Evolutionary conservation across 768 basidiomycete species (phyloP).

Genomic region (Erythrobasidium yunnanense): DNA sequence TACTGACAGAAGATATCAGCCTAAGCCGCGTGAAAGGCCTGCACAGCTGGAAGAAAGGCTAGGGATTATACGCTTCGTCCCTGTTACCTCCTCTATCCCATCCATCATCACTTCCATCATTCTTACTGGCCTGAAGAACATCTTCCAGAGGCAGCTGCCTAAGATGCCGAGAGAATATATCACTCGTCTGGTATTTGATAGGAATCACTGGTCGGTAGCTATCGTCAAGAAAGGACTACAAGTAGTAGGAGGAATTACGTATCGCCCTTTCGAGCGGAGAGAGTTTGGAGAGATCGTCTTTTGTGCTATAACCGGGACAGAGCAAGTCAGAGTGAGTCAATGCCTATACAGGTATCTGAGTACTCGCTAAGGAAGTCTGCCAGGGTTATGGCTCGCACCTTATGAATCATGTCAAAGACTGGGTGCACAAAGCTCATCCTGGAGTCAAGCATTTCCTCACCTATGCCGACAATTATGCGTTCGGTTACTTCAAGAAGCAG

Average conservation of each 20-base stretch:
- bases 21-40: slow-evolving; percentile 52
- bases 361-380: background rate
- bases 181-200: slow-evolving; percentile 82
- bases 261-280: slow-evolving; percentile 85
- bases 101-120: slow-evolving; percentile 65
- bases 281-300: slow-evolving; percentile 97
- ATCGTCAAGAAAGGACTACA: slow-evolving; percentile 91
- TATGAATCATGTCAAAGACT: slow-evolving; percentile 45
- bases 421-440: slow-evolving; percentile 60
- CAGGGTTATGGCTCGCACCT: slow-evolving; percentile 76
- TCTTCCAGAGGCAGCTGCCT: slow-evolving; percentile 92
- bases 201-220: slow-evolving; percentile 80
- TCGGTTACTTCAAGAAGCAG: slow-evolving; percentile 98
- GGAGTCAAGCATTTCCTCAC: slow-evolving; percentile 56
- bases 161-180: slow-evolving; percentile 99
- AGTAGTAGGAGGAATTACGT: slow-evolving; percentile 95
- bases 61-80: slow-evolving; percentile 68
- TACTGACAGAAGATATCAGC: background rate
- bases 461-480: slow-evolving; percentile 97
- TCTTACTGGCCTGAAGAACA: slow-evolving; percentile 85
- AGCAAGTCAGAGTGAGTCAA: slow-evolving; percentile 78
- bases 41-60: slow-evolving; percentile 68
- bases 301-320: slow-evolving; percentile 89
- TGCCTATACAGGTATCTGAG: background rate
- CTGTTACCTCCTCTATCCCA: slow-evolving; percentile 70